A percentile compares a stretch with the other conserved stretches of the same genome.
Evolutionary conservation across 768 basidiomycete genomes (phyloP).

Genomic region (Termitomyces sp.): DNA sequence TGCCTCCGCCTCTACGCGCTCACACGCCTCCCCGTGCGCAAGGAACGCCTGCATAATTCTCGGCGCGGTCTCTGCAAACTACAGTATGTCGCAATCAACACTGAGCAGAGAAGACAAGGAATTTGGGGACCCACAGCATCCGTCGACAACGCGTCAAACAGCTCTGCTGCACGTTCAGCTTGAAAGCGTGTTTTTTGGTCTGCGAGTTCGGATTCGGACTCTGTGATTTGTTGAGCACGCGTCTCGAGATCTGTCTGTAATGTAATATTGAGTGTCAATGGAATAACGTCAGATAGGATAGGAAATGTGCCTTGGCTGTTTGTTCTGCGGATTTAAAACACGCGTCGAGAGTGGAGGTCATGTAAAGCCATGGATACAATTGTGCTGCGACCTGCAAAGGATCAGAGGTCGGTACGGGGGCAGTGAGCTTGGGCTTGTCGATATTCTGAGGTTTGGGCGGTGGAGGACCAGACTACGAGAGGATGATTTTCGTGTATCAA

Average conservation of each 20-base stretch:
- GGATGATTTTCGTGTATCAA: not conserved
- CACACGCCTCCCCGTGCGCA: slow-evolving; percentile 42
- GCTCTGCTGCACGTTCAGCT: slow-evolving; percentile 38
- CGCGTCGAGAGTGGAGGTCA: slow-evolving; percentile 54
- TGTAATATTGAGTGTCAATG: not conserved
- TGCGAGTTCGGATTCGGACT: slow-evolving; percentile 38
- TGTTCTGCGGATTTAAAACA: slow-evolving; percentile 41
- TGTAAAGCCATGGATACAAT: slow-evolving; percentile 56
- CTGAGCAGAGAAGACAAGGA: not conserved
- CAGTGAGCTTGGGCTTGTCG: slow-evolving; percentile 9
- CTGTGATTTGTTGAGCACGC: slow-evolving; percentile 28
- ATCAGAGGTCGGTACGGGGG: slow-evolving; percentile 31
- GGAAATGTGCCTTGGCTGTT: slow-evolving; percentile 28
- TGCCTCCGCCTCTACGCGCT: slow-evolving; percentile 38
- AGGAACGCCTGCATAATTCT: slow-evolving; percentile 46
- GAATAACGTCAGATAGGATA: not conserved
- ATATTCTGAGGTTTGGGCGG: not conserved
- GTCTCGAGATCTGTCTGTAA: slow-evolving; percentile 35
- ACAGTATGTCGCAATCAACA: not conserved
- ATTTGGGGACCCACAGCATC: slow-evolving; percentile 28
- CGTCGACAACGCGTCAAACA: slow-evolving; percentile 43
- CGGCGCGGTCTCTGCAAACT: slow-evolving; percentile 46
- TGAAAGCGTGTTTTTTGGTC: slow-evolving; percentile 41
- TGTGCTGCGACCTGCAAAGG: slow-evolving; percentile 49
- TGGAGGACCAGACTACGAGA: slow-evolving; percentile 6